A percentile compares a stretch with the other conserved stretches of the same genome.
These are phyloP conservation scores for Trametes coccinea DNA, from an alignment of 768 basidiomycete genomes.

Conservation along the genomic window DNA sequence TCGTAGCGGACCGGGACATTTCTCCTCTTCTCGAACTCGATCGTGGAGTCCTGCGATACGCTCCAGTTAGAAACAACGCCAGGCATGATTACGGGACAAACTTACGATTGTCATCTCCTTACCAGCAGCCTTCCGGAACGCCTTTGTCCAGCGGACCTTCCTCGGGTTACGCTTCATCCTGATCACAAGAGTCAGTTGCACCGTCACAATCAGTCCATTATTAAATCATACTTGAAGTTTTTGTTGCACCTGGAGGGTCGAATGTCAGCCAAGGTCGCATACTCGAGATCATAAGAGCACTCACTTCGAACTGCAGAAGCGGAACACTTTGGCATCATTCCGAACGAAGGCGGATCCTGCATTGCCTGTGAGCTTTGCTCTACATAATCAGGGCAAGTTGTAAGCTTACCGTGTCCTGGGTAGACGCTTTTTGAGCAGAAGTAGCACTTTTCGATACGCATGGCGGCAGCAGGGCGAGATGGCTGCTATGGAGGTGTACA, in stretches of 20 bases:
- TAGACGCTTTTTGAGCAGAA: constrained; percentile 98
- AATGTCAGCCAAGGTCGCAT: constrained; percentile 14
- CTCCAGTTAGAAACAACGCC: constrained; percentile 1
- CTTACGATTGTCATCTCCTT: constrained; percentile 98
- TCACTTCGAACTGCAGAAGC: constrained; percentile 97
- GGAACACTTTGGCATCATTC: constrained; percentile 97
- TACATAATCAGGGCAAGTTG: neutral
- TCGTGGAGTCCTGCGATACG: constrained; percentile 81
- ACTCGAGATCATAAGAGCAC: constrained; percentile 26
- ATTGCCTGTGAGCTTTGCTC: neutral
- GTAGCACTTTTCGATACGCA: constrained; percentile 98
- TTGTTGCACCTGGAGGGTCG: constrained; percentile 79
- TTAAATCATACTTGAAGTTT: constrained; percentile 86
- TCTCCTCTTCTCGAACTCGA: constrained; percentile 98
- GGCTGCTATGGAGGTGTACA: constrained; percentile 1
- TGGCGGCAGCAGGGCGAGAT: constrained; percentile 34
- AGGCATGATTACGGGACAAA: neutral
- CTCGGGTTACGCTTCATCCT: constrained; percentile 99
- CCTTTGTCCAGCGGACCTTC: constrained; percentile 99
- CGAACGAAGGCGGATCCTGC: constrained; percentile 92
- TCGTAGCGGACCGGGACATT: constrained; percentile 97
- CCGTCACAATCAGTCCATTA: neutral
- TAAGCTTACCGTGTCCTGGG: constrained; percentile 81
- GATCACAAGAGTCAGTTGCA: constrained; percentile 3
- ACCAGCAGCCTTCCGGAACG: constrained; percentile 96